Percentiles rank a stretch among this genome's conserved stretches.
phyloP scores from a whole-genome alignment of 805 yeast genomes.

The Monosporozyma aerobia region DNA sequence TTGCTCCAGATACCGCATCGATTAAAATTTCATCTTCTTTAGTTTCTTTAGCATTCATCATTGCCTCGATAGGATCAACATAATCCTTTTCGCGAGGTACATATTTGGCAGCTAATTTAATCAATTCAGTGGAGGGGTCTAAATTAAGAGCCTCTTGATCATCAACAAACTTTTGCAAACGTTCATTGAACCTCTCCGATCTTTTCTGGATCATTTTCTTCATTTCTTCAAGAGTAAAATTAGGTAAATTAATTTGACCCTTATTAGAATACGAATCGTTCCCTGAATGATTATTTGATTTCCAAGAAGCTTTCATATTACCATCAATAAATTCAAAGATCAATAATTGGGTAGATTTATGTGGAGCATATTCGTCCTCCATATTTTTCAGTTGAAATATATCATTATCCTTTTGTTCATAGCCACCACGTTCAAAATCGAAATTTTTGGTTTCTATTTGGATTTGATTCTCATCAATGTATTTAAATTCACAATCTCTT shows the following conservation, averaged over 20 bases:
- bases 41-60: slow-evolving; percentile 34
- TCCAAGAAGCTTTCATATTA: slow-evolving; percentile 40
- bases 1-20: slow-evolving; percentile 18
- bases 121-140: slow-evolving; percentile 38
- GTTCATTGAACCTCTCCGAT: slow-evolving; percentile 40
- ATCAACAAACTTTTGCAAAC: slow-evolving; percentile 32
- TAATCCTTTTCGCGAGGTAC: slow-evolving; percentile 44
- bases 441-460: slow-evolving; percentile 31
- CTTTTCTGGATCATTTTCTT: slow-evolving; percentile 52
- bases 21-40: slow-evolving; percentile 11
- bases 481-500: slow-evolving; percentile 58
- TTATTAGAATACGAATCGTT: slow-evolving; percentile 1
- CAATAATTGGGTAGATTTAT: slow-evolving; percentile 42
- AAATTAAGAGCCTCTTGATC: slow-evolving; percentile 20
- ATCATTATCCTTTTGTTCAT: slow-evolving; percentile 47
- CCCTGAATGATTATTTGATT: slow-evolving; percentile 29
- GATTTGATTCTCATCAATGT: slow-evolving; percentile 69
- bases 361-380: slow-evolving; percentile 27
- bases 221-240: slow-evolving; percentile 47
- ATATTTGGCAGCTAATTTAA: slow-evolving; percentile 26
- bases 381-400: slow-evolving; percentile 39
- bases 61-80: slow-evolving; percentile 54
- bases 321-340: slow-evolving; percentile 75
- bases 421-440: slow-evolving; percentile 38
- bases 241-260: slow-evolving; percentile 41